Percentiles rank a stretch among this genome's conserved stretches.
These are phyloP conservation scores for Cladosporium sp. DNA, from an alignment of 2,329 filamentous ascomycete genomes.

Conservation along the genomic window DNA sequence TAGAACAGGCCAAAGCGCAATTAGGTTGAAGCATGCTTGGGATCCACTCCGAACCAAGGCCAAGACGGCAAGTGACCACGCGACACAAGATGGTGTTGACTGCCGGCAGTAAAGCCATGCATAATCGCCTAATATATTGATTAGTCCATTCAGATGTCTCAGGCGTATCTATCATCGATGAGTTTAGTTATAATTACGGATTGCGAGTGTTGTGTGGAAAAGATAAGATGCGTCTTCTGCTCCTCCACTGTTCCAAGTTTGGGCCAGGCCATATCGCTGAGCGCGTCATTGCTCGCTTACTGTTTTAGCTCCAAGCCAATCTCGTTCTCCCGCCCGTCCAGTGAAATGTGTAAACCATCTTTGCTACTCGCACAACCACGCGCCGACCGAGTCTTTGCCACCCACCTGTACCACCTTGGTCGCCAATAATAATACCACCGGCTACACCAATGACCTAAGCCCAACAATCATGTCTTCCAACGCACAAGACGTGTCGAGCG, in stretches of 20 bases:
- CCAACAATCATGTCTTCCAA: slow-evolving; percentile 2
- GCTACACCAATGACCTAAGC: not conserved
- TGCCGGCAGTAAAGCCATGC: not conserved
- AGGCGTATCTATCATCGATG: too few relatives aligned
- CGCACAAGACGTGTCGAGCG: slow-evolving; percentile 6
- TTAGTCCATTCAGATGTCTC: too few relatives aligned
- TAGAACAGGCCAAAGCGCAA: not conserved
- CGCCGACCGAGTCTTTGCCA: not conserved
- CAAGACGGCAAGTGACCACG: slow-evolving; percentile 1
- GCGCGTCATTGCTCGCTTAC: not conserved
- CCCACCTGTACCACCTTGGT: not conserved
- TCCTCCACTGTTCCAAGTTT: not conserved
- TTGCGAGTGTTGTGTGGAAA: too few relatives aligned
- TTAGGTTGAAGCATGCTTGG: not conserved
- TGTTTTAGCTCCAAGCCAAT: not conserved
- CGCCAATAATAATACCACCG: not conserved
- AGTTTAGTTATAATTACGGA: too few relatives aligned
- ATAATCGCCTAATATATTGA: not conserved
- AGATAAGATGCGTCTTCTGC: too few relatives aligned
- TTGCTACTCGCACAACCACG: not conserved
- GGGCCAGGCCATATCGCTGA: not conserved
- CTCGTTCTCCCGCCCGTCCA: not conserved
- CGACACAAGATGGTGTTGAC: not conserved
- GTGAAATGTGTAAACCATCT: not conserved
- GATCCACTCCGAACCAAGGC: not conserved